These are phyloP conservation scores for Epithemia pelagica DNA, from an alignment of 108 stramenopile species.

Conservation along the genomic window DNA sequence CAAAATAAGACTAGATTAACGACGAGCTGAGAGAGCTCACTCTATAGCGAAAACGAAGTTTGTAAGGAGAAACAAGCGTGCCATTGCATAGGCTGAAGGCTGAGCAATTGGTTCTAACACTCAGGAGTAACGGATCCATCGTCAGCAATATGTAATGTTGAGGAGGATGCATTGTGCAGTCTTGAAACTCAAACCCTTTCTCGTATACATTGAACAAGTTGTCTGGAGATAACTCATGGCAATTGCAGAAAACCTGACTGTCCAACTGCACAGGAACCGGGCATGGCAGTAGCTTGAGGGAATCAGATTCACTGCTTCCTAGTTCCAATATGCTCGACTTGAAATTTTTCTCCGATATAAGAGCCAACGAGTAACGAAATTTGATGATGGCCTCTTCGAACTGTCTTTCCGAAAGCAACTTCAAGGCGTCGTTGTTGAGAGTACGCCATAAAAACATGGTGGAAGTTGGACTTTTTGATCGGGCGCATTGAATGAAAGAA, in stretches of 20 bases:
- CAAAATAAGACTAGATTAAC: no score
- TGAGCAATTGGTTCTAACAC: no score
- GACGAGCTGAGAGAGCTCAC: no score
- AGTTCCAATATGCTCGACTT: not conserved
- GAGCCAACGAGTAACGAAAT: not conserved
- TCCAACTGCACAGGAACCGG: not conserved
- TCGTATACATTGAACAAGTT: not conserved
- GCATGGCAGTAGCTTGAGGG: not conserved
- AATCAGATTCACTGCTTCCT: not conserved
- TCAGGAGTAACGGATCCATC: no score
- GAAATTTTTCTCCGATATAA: not conserved
- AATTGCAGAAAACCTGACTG: not conserved
- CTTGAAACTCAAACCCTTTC: not conserved
- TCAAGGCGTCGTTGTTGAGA: not conserved
- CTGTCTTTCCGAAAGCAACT: not conserved
- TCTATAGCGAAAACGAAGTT: no score
- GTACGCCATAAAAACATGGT: not conserved
- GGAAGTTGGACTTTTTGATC: no score
- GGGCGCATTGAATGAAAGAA: no score
- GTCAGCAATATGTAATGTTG: not conserved
- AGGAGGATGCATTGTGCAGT: not conserved
- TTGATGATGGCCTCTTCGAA: not conserved
- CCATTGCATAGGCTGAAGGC: no score
- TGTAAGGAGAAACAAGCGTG: no score
- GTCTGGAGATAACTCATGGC: not conserved